phyloP scores from a whole-genome alignment of 1,139 yeast species.

The Debaryomyces singareniensis region DNA sequence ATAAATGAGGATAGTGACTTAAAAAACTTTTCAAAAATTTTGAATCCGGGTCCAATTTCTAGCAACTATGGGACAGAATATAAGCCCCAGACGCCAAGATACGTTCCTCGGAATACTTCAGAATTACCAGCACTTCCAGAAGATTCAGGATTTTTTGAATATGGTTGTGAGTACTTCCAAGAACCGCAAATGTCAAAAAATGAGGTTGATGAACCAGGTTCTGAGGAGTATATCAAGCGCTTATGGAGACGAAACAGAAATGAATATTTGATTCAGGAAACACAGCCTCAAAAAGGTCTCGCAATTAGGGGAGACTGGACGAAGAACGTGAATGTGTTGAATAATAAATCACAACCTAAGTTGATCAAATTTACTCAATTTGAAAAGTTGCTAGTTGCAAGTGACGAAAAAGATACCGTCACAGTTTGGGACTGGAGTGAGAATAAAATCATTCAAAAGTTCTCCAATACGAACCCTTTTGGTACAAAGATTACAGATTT shows the following conservation, averaged over 20 bases:
- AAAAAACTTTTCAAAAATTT: conserved; percentile 31
- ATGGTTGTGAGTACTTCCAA: conserved; percentile 87
- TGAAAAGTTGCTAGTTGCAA: conserved; percentile 74
- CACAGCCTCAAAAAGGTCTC: conserved; percentile 83
- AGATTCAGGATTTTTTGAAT: conserved; percentile 75
- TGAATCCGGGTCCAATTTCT: conserved; percentile 36
- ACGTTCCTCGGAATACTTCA: conserved; percentile 28
- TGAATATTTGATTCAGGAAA: conserved; percentile 77
- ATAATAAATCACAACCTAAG: conserved; percentile 76
- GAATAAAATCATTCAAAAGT: conserved; percentile 51
- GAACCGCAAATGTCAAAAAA: conserved; percentile 91
- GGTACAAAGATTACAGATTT: conserved; percentile 87
- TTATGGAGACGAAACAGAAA: conserved; percentile 89
- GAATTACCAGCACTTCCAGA: conserved; percentile 50
- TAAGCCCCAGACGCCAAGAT: conserved; percentile 49
- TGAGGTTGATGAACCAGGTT: conserved; percentile 91
- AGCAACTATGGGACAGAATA: conserved; percentile 46
- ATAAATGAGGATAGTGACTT: conserved; percentile 36
- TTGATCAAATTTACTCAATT: conserved; percentile 80
- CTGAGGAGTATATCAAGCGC: conserved; percentile 75
- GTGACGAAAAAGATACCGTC: conserved; percentile 80
- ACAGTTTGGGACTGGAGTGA: conserved; percentile 87
- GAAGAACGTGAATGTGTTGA: conserved; percentile 51
- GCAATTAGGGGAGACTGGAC: conserved; percentile 88
- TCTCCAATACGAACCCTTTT: conserved; percentile 79